A percentile compares a stretch with the other conserved stretches of the same genome.
These are phyloP conservation scores for Pneumocystis wakefieldiae DNA, from an alignment of 1,139 yeast species.

Conservation along the genomic window DNA sequence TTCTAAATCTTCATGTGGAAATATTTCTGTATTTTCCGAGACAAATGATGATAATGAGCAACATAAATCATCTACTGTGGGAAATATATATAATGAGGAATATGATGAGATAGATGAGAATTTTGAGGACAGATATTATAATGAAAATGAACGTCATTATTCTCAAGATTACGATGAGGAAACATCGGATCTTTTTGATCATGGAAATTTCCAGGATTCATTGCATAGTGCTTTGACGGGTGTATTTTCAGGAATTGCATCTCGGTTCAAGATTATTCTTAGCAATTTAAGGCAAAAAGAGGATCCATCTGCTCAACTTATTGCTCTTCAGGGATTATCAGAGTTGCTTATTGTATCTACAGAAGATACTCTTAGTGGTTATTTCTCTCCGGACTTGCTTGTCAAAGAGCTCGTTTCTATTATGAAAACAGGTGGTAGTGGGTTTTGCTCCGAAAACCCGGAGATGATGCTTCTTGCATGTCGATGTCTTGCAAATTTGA, in stretches of 20 bases:
- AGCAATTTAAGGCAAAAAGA: constrained; percentile 23
- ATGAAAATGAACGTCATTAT: not conserved
- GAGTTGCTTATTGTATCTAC: constrained; percentile 25
- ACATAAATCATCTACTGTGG: not conserved
- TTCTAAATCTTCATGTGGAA: not conserved
- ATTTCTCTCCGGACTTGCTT: constrained; percentile 45
- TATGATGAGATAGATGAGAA: not conserved
- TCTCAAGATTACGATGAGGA: not conserved
- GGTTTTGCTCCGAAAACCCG: constrained; percentile 35
- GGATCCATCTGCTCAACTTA: constrained; percentile 34
- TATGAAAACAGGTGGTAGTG: constrained; percentile 30
- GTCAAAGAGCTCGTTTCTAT: constrained; percentile 44
- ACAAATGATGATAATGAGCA: not conserved
- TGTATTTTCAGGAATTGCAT: constrained; percentile 17
- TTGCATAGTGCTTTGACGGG: constrained; percentile 10
- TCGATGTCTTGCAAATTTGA: constrained; percentile 65
- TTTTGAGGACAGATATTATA: not conserved
- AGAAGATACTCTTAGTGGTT: constrained; percentile 23
- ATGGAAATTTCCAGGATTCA: constrained; percentile 3
- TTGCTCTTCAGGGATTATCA: constrained; percentile 27
- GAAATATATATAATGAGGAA: not conserved
- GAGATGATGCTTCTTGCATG: constrained; percentile 76
- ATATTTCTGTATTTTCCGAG: not conserved
- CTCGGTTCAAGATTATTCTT: constrained; percentile 19
- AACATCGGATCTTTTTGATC: constrained; percentile 12